Base-by-base conservation (phyloP, 73 alveolate genomes). In the Tetrahymena malaccensis region DNA sequence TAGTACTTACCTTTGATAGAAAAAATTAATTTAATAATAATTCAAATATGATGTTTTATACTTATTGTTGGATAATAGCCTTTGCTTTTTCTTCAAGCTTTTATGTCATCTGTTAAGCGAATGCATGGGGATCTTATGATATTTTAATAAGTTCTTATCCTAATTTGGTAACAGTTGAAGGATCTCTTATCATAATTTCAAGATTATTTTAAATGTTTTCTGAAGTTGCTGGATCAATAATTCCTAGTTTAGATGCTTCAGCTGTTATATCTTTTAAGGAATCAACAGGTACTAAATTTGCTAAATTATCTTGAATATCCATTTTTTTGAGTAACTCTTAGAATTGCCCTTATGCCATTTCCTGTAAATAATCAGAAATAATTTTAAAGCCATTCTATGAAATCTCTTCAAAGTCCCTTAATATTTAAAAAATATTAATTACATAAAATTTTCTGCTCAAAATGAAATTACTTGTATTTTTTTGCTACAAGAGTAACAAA, bases 401-500 rank as follows among this genome's bases (percentile, higher is more conserved):
- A 22, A 85, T 85, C 33, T 85, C 43, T 34, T 85, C 38, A 31
- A 38, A 85, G 5, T 85, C 34, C 55, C 94, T 85, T 3, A 25
- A 34, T 19, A 50, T 19, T 50, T 50, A 13, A 13, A 50, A 27
- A 9, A 8, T n/a, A 1, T 70, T n/a, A 70, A n/a, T 19, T 70
- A 22, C 17, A 70, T 25, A 7, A 27, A 27, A 70, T 70, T 31
- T 19, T 19, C 22, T n/a, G 10, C 16, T 22, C 16, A 35, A 56
- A 13, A 56, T 22, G 31, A 27, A 70, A 0, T 70, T 70, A 70
- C 89, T 70, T 27, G 37, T 70, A 70, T 85, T 85, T 85, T 85
- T 35, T 38, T 44, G 95, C 55, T 0, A 95, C 44, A 9, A 95
- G 95, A 11, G 97, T 89, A 21, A 95, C 93, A 25, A 95, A 95